phyloP scores from a whole-genome alignment of 2,329 filamentous ascomycete species.

The Tothia fuscella region DNA sequence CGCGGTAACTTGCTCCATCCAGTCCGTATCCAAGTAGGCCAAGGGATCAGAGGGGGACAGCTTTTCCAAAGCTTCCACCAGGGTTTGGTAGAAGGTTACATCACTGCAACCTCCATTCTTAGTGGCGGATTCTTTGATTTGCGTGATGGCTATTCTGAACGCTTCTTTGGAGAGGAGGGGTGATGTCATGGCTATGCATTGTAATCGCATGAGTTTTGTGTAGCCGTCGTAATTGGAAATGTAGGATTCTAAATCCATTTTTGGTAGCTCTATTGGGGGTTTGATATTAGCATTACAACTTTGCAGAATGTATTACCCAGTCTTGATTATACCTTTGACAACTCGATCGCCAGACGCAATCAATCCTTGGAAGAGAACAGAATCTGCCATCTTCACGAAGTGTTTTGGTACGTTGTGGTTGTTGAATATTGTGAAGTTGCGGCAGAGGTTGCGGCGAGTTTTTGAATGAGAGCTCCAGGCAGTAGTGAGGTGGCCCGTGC shows the following conservation, averaged over 20 bases:
- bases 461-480: no score
- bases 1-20: constrained; percentile 58
- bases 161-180: constrained; percentile 67
- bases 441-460: no score
- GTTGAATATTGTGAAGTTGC: no score
- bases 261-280: constrained; percentile 54
- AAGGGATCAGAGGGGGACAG: constrained; percentile 57
- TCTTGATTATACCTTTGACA: neutral
- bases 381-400: neutral
- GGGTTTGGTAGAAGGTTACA: constrained; percentile 56
- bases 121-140: constrained; percentile 60
- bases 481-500: no score
- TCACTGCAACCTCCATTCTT: no score
- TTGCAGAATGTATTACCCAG: neutral
- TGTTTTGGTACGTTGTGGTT: neutral
- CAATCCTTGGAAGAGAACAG: constrained; percentile 1
- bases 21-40: constrained; percentile 54
- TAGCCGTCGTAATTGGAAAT: constrained; percentile 78
- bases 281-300: neutral
- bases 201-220: constrained; percentile 69
- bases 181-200: constrained; percentile 69
- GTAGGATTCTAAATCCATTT: constrained; percentile 85
- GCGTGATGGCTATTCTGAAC: constrained; percentile 60
- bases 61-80: constrained; percentile 51
- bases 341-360: constrained; percentile 3